Percentiles rank a stretch among this genome's conserved stretches.
phyloP scores from a whole-genome alignment of 1,139 yeast species.

The Trichomonascaceae sp. region DNA sequence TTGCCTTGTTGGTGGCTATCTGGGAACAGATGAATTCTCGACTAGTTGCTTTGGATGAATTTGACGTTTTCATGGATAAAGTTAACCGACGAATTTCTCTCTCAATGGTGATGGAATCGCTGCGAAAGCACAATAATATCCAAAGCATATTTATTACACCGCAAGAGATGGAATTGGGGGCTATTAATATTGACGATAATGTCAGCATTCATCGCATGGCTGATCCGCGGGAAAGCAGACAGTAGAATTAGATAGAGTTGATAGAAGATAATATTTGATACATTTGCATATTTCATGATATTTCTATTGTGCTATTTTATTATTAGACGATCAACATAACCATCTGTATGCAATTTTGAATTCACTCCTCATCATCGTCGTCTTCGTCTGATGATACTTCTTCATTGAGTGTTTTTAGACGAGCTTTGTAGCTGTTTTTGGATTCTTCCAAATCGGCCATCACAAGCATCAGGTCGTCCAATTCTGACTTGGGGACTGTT shows the following conservation, averaged over 20 bases:
- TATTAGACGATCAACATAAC: background rate
- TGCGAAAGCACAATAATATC: conserved; percentile 42
- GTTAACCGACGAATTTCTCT: conserved; percentile 81
- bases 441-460: conserved; percentile 71
- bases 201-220: conserved; percentile 69
- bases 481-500: conserved; percentile 52
- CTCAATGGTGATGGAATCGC: conserved; percentile 62
- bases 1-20: conserved; percentile 77
- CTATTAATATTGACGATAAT: conserved; percentile 52
- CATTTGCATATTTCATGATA: too few relatives aligned
- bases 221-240: conserved; percentile 36
- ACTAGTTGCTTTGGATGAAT: conserved; percentile 88
- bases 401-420: conserved; percentile 43
- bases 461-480: conserved; percentile 70
- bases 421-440: conserved; percentile 51
- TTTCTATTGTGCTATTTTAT: background rate
- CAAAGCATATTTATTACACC: conserved; percentile 95
- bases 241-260: background rate
- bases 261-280: background rate
- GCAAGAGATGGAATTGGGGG: conserved; percentile 66
- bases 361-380: conserved; percentile 49
- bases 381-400: conserved; percentile 42
- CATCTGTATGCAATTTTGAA: conserved; percentile 26
- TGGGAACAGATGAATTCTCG: conserved; percentile 91
- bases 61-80: conserved; percentile 97